Conservation (phyloP, 768 basidiomycete genomes). For the Russula abietina region DNA sequence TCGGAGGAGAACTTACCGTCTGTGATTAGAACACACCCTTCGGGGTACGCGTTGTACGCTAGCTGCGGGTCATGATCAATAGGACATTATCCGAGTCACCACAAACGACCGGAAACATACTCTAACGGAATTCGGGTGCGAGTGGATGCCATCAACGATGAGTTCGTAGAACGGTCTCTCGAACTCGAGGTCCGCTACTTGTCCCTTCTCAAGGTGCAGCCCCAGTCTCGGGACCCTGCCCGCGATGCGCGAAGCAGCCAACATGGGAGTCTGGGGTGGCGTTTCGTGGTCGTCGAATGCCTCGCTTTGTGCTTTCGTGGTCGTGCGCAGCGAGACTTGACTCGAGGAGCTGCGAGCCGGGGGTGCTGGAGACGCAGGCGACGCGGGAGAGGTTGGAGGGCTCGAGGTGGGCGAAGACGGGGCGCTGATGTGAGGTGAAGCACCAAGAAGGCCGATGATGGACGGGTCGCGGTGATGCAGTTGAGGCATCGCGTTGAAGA, state of each 20-base stretch:
- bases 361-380: conserved; percentile 22
- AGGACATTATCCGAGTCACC: no score
- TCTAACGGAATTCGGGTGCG: conserved; percentile 83
- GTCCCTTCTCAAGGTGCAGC: conserved; percentile 42
- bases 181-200: conserved; percentile 43
- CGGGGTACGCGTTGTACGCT: conserved; percentile 76
- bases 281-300: conserved; percentile 56
- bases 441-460: conserved; percentile 81
- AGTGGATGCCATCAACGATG: conserved; percentile 89
- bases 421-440: conserved; percentile 56
- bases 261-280: conserved; percentile 47
- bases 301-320: conserved; percentile 34
- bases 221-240: conserved; percentile 23
- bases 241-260: conserved; percentile 20
- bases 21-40: conserved; percentile 84
- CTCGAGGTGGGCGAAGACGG: conserved; percentile 34
- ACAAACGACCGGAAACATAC: conserved; percentile 37
- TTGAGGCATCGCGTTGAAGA: conserved; percentile 92
- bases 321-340: conserved; percentile 20
- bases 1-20: conserved; percentile 52
- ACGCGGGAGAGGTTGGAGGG: conserved; percentile 23
- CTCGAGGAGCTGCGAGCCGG: conserved; percentile 1
- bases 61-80: conserved; percentile 39
- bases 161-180: conserved; percentile 79
- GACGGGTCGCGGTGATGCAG: conserved; percentile 87